Evolutionary conservation across 306 rosid species (phyloP), one percentile per base, ranked within the genome.

Genomic region (Citrullus amarus): DNA sequence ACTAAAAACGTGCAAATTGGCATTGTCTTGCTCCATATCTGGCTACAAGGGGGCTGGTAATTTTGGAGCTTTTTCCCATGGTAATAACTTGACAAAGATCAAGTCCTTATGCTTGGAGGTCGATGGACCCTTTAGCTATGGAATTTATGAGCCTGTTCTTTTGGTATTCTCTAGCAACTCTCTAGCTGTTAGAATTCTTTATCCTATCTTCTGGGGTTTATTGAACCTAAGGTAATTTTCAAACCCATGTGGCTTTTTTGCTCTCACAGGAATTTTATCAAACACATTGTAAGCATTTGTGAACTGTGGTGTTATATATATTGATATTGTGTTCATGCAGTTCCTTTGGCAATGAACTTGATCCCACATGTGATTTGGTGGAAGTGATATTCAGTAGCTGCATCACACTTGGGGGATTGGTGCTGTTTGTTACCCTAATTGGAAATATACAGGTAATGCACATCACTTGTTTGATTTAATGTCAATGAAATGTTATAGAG

Each of bases 151-250:
- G 80, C 90, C 91, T 96, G 96, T 97, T 66, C 99, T 95, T 81
- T 97, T 97, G 1, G 97, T 95, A 78, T 91, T 95, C 71, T 95
- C 99, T 38, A 91, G 99, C 84, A 89, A 95, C 61, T 95, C 97
- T 0, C 50, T 89, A 46, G 86, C 96, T 58, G 94, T 95, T 28
- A 88, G 93, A 88, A 91, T 90, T 81, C 97, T 95, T 17, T 95
- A 95, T 84, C 97, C 99, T 79, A 89, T 95, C 28, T 95, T 95
- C 81, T 95, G 99, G 99, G 99, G 99, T 69, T 81, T 95, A 84
- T 87, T 95, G 96, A 87, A 95, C 70, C 96, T 95, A 78, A 91
- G 99, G 99, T 95, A 86, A 70, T 6, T 15, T 70, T 70, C 20
- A 44, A 44, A 57, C 76, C 76, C 56, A 70, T 20, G 55, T 51